Evolutionary conservation across 345 rosid species (phyloP), one percentile per base, ranked within the genome.

Genomic region (Diplotaxis tenuifolia): DNA sequence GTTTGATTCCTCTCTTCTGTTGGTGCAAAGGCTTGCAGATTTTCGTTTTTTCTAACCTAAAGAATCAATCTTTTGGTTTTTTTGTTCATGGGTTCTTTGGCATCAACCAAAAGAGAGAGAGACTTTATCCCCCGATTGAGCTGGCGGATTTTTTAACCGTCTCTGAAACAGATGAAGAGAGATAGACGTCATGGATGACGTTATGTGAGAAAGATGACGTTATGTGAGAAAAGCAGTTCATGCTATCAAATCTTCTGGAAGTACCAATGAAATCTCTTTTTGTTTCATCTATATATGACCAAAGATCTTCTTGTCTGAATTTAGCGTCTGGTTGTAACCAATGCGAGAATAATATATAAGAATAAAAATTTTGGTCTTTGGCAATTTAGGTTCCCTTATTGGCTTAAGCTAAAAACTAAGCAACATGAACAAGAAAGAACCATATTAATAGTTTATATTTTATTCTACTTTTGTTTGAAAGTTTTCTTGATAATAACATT

Each of bases 1-100:
- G 28, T 58, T 60, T 71, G 21, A 52, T 29, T 49, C 52, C 70
- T 58, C 52, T 31, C 80, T 70, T 70, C 45, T 16, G 3, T 29
- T 66, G 69, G 59, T 78, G 77, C 70, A 72, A 16, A 47, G 8
- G 65, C 76, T 18, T 50, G 20, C 49, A 45, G 11, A 28, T 16
- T 47, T 20, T 60, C 15, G 25, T 72, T 16, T 70, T 71, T 59
- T 27, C n/a, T 36, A n/a, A 54, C 69, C 81, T 53, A 28, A 68
- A 72, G 77, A 60, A 6, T 16, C 70, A 40, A 21, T 67, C 77
- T 42, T 60, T 67, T 72, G 29, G 76, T 18, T 19, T 38, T 54
- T 53, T 53, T 55, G 20, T 31, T 53, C 31, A 53, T 72, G 77
- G 68, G 68, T 71, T 76, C 6, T 1, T 66, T 78, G 67, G 73